Conservation (phyloP, 2,329 filamentous ascomycete species). For the Beauveria bassiana region DNA sequence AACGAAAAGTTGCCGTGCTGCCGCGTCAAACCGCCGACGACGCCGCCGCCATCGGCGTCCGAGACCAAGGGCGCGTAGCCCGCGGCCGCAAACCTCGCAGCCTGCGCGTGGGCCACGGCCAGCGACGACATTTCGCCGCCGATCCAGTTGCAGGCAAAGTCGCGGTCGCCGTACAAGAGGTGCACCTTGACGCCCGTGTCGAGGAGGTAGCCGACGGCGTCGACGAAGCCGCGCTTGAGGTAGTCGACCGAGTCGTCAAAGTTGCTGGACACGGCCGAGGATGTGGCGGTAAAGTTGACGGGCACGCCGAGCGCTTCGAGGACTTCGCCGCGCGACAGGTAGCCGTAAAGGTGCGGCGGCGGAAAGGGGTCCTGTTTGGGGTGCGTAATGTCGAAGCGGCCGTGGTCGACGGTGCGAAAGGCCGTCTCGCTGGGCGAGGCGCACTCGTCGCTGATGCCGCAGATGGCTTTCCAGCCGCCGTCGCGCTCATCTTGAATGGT, state of each 20-base stretch:
- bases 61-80: slow-evolving; percentile 65
- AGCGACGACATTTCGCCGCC: slow-evolving; percentile 65
- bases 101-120: slow-evolving; percentile 44
- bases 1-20: slow-evolving; percentile 69
- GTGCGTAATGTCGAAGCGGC: slow-evolving; percentile 55
- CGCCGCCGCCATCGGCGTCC: slow-evolving; percentile 44
- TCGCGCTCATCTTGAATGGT: slow-evolving; percentile 27
- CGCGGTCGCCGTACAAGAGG: slow-evolving; percentile 59
- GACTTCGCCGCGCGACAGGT: slow-evolving; percentile 50
- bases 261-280: slow-evolving; percentile 34
- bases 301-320: slow-evolving; percentile 54
- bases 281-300: slow-evolving; percentile 46
- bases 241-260: slow-evolving; percentile 57
- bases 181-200: slow-evolving; percentile 59
- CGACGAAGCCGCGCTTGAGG: slow-evolving; percentile 40
- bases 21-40: slow-evolving; percentile 57
- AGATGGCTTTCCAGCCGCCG: slow-evolving; percentile 22
- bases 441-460: slow-evolving; percentile 42
- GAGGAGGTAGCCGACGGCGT: slow-evolving; percentile 51
- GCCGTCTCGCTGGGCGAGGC: slow-evolving; percentile 46
- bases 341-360: slow-evolving; percentile 51
- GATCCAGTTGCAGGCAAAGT: slow-evolving; percentile 57
- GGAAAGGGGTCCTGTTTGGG: slow-evolving; percentile 53
- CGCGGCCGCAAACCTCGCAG: slow-evolving; percentile 42
- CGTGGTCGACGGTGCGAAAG: slow-evolving; percentile 46